Evolutionary conservation across 2,329 filamentous ascomycete genomes (phyloP).

Genomic region (Penicillium sp.): DNA sequence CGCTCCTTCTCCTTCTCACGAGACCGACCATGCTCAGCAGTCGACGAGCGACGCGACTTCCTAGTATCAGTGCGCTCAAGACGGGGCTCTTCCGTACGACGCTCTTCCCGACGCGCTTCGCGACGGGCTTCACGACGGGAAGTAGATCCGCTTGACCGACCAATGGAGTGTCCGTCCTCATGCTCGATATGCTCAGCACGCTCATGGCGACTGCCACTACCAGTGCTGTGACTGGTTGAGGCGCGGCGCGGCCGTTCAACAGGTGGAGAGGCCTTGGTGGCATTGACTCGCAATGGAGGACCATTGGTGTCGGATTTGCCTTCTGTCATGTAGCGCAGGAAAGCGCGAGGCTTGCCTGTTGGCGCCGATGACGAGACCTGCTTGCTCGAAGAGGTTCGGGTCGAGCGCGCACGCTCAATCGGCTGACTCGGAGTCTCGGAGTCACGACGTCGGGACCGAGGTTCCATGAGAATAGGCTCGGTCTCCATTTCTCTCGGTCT

Average conservation of each 20-base stretch:
- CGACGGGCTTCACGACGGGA: slow-evolving; percentile 29
- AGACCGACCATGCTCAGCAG: slow-evolving; percentile 18
- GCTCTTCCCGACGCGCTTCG: slow-evolving; percentile 31
- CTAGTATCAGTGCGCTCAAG: slow-evolving; percentile 18
- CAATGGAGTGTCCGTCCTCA: slow-evolving; percentile 27
- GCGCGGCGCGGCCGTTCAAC: slow-evolving; percentile 33
- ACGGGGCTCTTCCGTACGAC: slow-evolving; percentile 27
- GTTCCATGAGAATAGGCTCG: slow-evolving; percentile 9
- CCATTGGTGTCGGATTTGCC: slow-evolving; percentile 44
- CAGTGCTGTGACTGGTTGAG: slow-evolving; percentile 33
- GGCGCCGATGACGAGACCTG: slow-evolving; percentile 19
- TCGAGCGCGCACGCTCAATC: slow-evolving; percentile 22
- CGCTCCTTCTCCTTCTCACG: slow-evolving; percentile 23
- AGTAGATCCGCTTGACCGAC: slow-evolving; percentile 25
- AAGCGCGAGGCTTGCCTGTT: slow-evolving; percentile 27
- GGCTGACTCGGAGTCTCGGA: slow-evolving; percentile 23
- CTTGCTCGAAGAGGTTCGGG: slow-evolving; percentile 29
- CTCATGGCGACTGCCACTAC: slow-evolving; percentile 25
- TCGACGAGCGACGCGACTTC: slow-evolving; percentile 23
- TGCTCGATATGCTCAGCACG: slow-evolving; percentile 16
- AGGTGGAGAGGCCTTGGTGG: slow-evolving; percentile 32
- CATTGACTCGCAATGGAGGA: slow-evolving; percentile 42
- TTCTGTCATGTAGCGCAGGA: slow-evolving; percentile 40
- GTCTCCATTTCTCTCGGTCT: slow-evolving; percentile 12
- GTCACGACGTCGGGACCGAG: slow-evolving; percentile 13